Evolutionary conservation across 2,329 filamentous ascomycete species (phyloP).

Genomic region (Calonectria pseudoturangicola): DNA sequence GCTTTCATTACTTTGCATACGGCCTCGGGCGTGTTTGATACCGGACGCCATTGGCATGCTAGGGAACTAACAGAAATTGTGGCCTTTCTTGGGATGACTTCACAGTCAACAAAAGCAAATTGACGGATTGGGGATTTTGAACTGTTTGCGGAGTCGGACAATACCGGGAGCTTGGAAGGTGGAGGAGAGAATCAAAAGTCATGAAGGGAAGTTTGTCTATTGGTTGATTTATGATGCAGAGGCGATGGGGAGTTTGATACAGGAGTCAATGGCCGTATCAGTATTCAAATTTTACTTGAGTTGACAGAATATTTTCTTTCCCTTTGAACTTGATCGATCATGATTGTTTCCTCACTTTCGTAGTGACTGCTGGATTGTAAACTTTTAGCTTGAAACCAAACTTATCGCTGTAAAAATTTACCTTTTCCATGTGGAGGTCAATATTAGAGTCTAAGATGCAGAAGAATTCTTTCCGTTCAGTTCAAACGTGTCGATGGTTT

Average conservation of each 20-base stretch:
- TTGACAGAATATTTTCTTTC: background rate
- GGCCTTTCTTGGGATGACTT: slow-evolving; percentile 17
- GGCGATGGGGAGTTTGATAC: slow-evolving; percentile 52
- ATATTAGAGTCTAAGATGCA: background rate
- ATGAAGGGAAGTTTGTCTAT: slow-evolving; percentile 30
- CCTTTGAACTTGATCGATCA: background rate
- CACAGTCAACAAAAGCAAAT: slow-evolving; percentile 17
- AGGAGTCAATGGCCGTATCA: slow-evolving; percentile 44
- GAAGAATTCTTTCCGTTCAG: background rate
- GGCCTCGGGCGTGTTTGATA: slow-evolving; percentile 9
- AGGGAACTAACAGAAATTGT: slow-evolving; percentile 3
- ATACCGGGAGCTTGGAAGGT: slow-evolving; percentile 26
- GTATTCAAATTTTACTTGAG: slow-evolving; percentile 42
- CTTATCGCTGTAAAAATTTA: too few relatives aligned
- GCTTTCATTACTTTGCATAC: slow-evolving; percentile 26
- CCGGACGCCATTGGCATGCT: background rate
- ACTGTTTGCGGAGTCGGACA: slow-evolving; percentile 27
- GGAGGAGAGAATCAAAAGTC: slow-evolving; percentile 34
- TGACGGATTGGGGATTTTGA: slow-evolving; percentile 19
- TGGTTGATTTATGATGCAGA: slow-evolving; percentile 42
- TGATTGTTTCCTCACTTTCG: background rate
- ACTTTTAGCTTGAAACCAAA: background rate
- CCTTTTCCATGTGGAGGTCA: background rate
- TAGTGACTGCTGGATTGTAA: background rate
- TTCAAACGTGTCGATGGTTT: background rate